Conservation (phyloP, 2,329 filamentous ascomycete genomes). For the Elsinoe ampelina region DNA sequence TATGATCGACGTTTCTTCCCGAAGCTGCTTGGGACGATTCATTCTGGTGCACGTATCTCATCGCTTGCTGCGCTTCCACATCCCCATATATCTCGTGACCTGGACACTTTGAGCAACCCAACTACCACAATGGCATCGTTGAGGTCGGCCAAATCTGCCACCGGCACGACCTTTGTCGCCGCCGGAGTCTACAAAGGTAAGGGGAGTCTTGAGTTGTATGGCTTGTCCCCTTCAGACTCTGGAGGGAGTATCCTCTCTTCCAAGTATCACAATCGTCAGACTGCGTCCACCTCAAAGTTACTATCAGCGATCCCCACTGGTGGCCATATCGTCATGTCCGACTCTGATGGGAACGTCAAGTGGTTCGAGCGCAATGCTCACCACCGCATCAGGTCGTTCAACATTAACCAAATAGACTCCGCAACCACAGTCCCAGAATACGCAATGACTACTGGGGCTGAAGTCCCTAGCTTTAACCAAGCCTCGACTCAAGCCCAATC, state of each 20-base stretch:
- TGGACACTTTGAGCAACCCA: conserved; percentile 46
- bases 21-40: conserved; percentile 63
- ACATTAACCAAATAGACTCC: conserved; percentile 42
- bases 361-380: conserved; percentile 83
- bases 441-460: not conserved
- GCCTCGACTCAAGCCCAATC: conserved; percentile 16
- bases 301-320: conserved; percentile 76
- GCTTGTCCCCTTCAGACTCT: conserved; percentile 37
- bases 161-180: conserved; percentile 62
- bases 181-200: conserved; percentile 88
- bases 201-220: conserved; percentile 82
- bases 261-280: conserved; percentile 68
- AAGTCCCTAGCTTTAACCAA: conserved; percentile 14
- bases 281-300: conserved; percentile 68
- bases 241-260: conserved; percentile 16
- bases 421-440: not conserved
- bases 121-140: conserved; percentile 44
- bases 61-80: conserved; percentile 61
- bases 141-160: conserved; percentile 42
- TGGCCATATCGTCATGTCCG: conserved; percentile 69
- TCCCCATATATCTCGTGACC: conserved; percentile 54
- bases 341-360: conserved; percentile 73
- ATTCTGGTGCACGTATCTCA: conserved; percentile 74
- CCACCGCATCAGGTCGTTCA: conserved; percentile 45
- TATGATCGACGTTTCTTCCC: conserved; percentile 86